Base-by-base conservation (phyloP, 2,329 filamentous ascomycete genomes). In the Aspergillus sp. region DNA sequence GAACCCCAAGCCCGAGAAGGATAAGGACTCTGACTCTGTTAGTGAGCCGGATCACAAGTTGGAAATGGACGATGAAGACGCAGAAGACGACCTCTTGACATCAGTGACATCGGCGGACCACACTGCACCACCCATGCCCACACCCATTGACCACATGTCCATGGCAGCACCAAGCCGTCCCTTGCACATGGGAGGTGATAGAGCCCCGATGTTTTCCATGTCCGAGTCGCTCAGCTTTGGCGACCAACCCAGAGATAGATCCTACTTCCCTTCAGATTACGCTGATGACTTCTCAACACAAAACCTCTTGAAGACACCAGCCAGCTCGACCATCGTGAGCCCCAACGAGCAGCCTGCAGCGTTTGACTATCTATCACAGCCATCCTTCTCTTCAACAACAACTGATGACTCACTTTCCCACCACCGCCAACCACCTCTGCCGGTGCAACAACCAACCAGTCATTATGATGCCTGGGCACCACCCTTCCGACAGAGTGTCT, bases 401-500 rank as follows among this genome's bases (percentile, higher is more conserved):
- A 34, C 59, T 1, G 51, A 57, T 8, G 52, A 53, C 7, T 51
- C 50, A n/a, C 45, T 54, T 33, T 37, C 42, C 26, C 49, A 52
- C 28, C 53, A 56, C 11, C 59, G 57, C 29, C 34, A 43, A 28
- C 43, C 47, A 13, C 31, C 52, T 8, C 47, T 57, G 19, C 42
- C 50, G n/a, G 55, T 58, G 49, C 51, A 53, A 19, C 47, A 52
- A 3, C 41, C 52, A 3, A 13, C 49, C 9, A 48, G 46, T 27
- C 51, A 60, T 8, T 65, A 58, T 37, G 52, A 64, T 8, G 29
- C 52, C 7, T 68, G 65, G 65, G 48, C 54, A 6, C 55, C 62
- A 0, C 46, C 57, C 5, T 67, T 65, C 48, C 58, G 64, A n/a
- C 59, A 58, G 19, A 57, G 58, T 28, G 49, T 66, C 33, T 68